These are phyloP conservation scores for Kondoa malvinella DNA, from an alignment of 768 basidiomycete species.

Conservation along the genomic window DNA sequence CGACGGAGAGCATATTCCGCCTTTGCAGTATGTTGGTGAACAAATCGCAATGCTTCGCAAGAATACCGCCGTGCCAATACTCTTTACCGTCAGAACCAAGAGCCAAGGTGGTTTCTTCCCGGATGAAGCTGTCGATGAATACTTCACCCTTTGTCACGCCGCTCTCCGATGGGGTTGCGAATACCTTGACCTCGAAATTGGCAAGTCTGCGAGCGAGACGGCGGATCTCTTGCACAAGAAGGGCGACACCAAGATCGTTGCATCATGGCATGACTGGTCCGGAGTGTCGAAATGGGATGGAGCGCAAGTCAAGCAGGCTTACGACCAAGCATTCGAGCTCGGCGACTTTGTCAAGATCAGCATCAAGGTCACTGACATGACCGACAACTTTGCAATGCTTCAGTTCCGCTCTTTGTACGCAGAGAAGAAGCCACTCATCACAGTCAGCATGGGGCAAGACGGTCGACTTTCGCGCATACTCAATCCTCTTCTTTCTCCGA, in stretches of 20 bases:
- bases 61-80: conserved; percentile 61
- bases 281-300: conserved; percentile 69
- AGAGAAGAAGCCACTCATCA: conserved; percentile 65
- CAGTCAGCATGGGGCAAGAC: conserved; percentile 64
- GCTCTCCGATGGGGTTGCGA: conserved; percentile 71
- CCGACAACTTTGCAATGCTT: conserved; percentile 65
- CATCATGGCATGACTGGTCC: conserved; percentile 89
- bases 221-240: conserved; percentile 46
- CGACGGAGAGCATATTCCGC: conserved; percentile 44
- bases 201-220: conserved; percentile 49
- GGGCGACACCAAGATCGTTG: conserved; percentile 60
- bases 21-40: conserved; percentile 52
- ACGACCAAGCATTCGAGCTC: conserved; percentile 44
- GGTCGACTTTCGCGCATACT: conserved; percentile 84
- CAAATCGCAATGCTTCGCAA: conserved; percentile 67
- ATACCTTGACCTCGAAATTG: conserved; percentile 80
- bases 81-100: conserved; percentile 75
- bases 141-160: conserved; percentile 55
- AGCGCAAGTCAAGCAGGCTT: conserved; percentile 48
- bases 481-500: conserved; percentile 68
- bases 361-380: conserved; percentile 54
- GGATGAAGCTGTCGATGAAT: conserved; percentile 52
- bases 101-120: conserved; percentile 87
- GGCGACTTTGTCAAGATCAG: conserved; percentile 90
- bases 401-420: conserved; percentile 46